A percentile compares a stretch with the other conserved stretches of the same genome.
Evolutionary conservation across 441 rosid species (phyloP).

Genomic region (Brassica balearica): DNA sequence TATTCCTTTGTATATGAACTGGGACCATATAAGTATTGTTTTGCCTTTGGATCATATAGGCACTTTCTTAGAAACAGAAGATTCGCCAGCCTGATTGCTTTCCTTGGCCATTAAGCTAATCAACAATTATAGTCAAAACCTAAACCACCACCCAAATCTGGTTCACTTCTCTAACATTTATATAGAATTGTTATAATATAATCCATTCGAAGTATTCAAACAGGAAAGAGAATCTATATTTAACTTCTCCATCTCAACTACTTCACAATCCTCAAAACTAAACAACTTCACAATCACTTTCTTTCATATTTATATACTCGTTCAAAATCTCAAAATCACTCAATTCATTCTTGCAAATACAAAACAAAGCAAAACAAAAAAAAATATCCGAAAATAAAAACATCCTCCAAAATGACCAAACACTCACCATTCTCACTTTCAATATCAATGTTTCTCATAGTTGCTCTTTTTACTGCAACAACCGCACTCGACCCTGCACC

Average conservation of each 20-base stretch:
- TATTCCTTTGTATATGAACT: background rate
- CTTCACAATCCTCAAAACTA: conserved; percentile 41
- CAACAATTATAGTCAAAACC: conserved; percentile 14
- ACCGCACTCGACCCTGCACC: conserved; percentile 47
- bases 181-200: background rate
- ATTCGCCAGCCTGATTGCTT: conserved; percentile 5
- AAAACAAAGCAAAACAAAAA: too few relatives aligned
- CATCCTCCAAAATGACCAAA: conserved; percentile 46
- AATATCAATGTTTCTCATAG: conserved; percentile 32
- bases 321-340: too few relatives aligned
- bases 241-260: conserved; percentile 46
- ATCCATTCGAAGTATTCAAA: background rate
- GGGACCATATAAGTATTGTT: background rate
- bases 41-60: background rate
- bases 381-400: too few relatives aligned
- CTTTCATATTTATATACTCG: too few relatives aligned
- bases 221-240: background rate
- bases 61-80: conserved; percentile 9
- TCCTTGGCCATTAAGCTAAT: conserved; percentile 13
- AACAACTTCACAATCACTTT: conserved; percentile 48
- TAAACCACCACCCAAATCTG: conserved; percentile 23
- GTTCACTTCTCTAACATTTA: background rate
- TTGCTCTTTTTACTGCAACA: conserved; percentile 36
- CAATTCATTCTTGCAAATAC: too few relatives aligned
- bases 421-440: conserved; percentile 35